Percentiles rank a stretch among this genome's conserved stretches.
phyloP scores from a whole-genome alignment of 805 yeast genomes.

The Ogataea paraovalis region DNA sequence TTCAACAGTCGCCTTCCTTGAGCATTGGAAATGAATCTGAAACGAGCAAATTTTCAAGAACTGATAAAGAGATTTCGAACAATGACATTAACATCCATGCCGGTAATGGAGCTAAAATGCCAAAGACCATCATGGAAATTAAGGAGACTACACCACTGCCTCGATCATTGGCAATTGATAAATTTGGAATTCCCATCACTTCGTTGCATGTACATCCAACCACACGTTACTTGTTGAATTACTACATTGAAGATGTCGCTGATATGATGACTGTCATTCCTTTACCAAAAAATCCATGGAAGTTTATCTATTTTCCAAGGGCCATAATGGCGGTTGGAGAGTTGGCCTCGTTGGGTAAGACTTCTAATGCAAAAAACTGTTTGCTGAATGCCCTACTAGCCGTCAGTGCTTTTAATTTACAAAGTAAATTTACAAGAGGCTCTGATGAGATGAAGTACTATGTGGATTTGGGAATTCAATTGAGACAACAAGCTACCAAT shows the following conservation, averaged over 20 bases:
- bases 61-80: conserved; percentile 25
- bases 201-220: conserved; percentile 65
- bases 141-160: conserved; percentile 40
- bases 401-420: conserved; percentile 76
- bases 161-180: conserved; percentile 38
- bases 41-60: conserved; percentile 1
- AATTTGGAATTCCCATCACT: conserved; percentile 50
- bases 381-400: conserved; percentile 75
- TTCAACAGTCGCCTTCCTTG: conserved; percentile 10
- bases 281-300: conserved; percentile 80
- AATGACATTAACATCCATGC: conserved; percentile 29
- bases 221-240: conserved; percentile 65
- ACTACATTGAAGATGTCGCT: conserved; percentile 73
- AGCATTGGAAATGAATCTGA: not conserved
- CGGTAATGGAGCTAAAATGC: conserved; percentile 41
- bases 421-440: conserved; percentile 64
- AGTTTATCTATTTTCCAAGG: conserved; percentile 77
- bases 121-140: conserved; percentile 50
- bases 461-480: conserved; percentile 65
- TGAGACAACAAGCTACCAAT: conserved; percentile 69
- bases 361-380: conserved; percentile 74
- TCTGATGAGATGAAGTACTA: conserved; percentile 68
- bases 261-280: conserved; percentile 67
- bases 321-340: conserved; percentile 84
- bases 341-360: conserved; percentile 64